Percentiles rank a stretch among this genome's conserved stretches.
Conservation (phyloP, 257 asterid species). For the Solanum corneliomulleri region DNA sequence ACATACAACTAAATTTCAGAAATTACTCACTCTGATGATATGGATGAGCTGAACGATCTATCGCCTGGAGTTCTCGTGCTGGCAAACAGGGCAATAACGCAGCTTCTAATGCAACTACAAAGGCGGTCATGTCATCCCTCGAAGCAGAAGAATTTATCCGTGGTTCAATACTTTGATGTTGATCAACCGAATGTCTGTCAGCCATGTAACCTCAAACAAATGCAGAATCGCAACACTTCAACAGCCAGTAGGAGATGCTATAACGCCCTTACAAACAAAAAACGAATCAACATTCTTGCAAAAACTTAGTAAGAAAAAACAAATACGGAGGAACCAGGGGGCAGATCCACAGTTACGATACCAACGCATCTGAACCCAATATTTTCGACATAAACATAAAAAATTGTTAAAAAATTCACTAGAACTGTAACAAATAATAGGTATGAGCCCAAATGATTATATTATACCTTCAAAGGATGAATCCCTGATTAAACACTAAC, state of each 20-base stretch:
- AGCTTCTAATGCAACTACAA: slow-evolving; percentile 80
- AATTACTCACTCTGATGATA: slow-evolving; percentile 80
- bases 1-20: background rate
- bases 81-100: slow-evolving; percentile 94
- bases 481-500: background rate
- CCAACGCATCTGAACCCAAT: background rate
- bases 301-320: background rate
- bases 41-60: slow-evolving; percentile 94
- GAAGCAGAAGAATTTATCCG: slow-evolving; percentile 28
- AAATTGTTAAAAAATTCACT: background rate
- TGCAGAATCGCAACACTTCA: background rate
- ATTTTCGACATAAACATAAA: background rate
- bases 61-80: slow-evolving; percentile 95
- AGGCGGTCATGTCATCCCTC: slow-evolving; percentile 66
- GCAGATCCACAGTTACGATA: background rate
- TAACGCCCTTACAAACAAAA: background rate
- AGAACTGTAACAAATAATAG: background rate
- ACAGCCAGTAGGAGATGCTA: background rate
- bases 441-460: background rate
- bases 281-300: background rate
- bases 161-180: slow-evolving; percentile 27
- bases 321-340: background rate
- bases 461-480: background rate
- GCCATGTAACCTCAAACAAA: slow-evolving; percentile 23
- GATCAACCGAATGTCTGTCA: slow-evolving; percentile 52